phyloP scores from a whole-genome alignment of 2,329 filamentous ascomycete genomes.

The Leptographium procerum region DNA sequence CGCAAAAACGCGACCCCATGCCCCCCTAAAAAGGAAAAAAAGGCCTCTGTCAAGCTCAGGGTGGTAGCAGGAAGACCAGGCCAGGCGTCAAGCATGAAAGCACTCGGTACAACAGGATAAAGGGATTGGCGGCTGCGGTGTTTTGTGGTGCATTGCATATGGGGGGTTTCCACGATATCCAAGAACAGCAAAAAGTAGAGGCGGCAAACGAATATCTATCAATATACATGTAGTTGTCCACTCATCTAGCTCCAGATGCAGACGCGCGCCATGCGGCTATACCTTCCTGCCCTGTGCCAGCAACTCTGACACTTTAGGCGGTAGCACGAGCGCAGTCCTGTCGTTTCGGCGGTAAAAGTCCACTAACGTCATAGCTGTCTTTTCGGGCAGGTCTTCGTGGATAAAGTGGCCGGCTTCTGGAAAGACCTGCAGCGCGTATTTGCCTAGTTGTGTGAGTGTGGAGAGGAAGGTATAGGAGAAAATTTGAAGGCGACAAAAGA shows the following conservation, averaged over 20 bases:
- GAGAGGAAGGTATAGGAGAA: not conserved
- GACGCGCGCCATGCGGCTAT: not conserved
- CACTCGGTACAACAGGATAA: not conserved
- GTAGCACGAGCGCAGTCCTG: slow-evolving; percentile 69
- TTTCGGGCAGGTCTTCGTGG: slow-evolving; percentile 87
- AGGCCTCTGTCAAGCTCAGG: not conserved
- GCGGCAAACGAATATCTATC: not conserved
- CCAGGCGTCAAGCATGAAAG: slow-evolving; percentile 15
- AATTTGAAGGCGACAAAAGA: not conserved
- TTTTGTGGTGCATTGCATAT: not conserved
- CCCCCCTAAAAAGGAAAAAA: not conserved
- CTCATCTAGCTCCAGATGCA: not conserved
- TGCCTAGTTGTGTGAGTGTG: slow-evolving; percentile 38
- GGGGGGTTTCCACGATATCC: not conserved
- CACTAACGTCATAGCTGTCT: slow-evolving; percentile 71
- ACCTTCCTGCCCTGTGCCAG: slow-evolving; percentile 51
- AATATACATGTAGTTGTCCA: not conserved
- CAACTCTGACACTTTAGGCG: slow-evolving; percentile 79
- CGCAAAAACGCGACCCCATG: too few species aligned
- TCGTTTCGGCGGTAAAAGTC: slow-evolving; percentile 94
- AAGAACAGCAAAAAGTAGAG: not conserved
- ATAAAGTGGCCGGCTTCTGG: slow-evolving; percentile 94
- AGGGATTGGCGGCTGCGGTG: not conserved
- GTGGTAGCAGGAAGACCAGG: too few species aligned
- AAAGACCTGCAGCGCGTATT: slow-evolving; percentile 91